Percentiles rank a stretch among this genome's conserved stretches.
phyloP scores from a whole-genome alignment of 805 yeast species.

The Monosporozyma aerobia region DNA sequence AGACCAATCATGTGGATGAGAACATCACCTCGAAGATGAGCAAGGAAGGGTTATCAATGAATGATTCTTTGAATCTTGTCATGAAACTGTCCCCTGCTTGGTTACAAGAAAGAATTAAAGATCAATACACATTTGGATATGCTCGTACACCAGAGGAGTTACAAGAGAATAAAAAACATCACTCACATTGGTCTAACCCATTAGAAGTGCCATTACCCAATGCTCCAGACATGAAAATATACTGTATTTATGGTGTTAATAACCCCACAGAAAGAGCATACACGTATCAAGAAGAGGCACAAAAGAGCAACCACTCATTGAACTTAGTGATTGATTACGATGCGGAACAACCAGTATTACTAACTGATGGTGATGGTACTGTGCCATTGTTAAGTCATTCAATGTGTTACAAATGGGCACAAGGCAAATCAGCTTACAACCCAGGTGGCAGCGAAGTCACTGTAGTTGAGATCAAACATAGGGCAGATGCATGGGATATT shows the following conservation, averaged over 20 bases:
- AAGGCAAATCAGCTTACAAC: conserved; percentile 53
- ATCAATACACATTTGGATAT: conserved; percentile 72
- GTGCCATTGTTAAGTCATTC: conserved; percentile 78
- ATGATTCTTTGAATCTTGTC: conserved; percentile 57
- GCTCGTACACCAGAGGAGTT: conserved; percentile 56
- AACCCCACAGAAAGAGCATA: conserved; percentile 94
- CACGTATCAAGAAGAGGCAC: conserved; percentile 54
- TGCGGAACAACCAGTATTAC: conserved; percentile 52
- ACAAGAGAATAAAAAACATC: conserved; percentile 54
- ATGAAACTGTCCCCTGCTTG: conserved; percentile 63
- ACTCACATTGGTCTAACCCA: conserved; percentile 88
- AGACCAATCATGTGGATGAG: conserved; percentile 12
- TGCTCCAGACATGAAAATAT: conserved; percentile 87
- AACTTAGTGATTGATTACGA: conserved; percentile 66
- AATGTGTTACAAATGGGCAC: conserved; percentile 88
- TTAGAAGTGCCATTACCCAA: conserved; percentile 83
- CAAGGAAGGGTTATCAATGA: conserved; percentile 40
- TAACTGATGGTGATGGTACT: conserved; percentile 96
- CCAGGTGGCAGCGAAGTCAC: conserved; percentile 70
- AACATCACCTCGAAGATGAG: conserved; percentile 26
- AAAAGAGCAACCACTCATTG: conserved; percentile 47
- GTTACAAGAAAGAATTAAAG: conserved; percentile 55
- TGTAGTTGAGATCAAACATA: conserved; percentile 84
- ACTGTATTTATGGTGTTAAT: conserved; percentile 92
- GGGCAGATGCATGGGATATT: conserved; percentile 87